Conservation (phyloP, 2,329 filamentous ascomycete genomes). For the Stagonosporopsis chrysanthemi region DNA sequence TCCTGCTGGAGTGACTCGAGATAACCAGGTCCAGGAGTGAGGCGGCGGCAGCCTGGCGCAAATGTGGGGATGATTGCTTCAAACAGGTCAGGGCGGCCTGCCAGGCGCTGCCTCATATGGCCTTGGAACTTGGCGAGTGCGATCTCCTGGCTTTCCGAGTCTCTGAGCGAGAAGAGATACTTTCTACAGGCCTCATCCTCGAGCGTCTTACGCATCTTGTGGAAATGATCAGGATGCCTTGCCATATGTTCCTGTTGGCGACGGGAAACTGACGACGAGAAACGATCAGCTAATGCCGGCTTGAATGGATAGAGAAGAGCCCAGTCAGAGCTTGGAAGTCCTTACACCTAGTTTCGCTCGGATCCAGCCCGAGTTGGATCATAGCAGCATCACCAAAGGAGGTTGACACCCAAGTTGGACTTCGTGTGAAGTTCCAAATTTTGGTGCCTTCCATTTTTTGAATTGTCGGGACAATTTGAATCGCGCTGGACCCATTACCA, state of each 20-base stretch:
- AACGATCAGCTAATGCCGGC: neutral
- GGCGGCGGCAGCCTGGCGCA: conserved; percentile 56
- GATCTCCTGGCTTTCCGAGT: neutral
- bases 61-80: conserved; percentile 53
- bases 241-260: conserved; percentile 1
- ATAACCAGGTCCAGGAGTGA: conserved; percentile 61
- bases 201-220: conserved; percentile 33
- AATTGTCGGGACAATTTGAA: conserved; percentile 52
- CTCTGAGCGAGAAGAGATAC: neutral
- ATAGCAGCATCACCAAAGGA: conserved; percentile 34
- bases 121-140: neutral
- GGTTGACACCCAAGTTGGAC: conserved; percentile 48
- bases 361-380: neutral
- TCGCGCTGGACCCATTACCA: conserved; percentile 48
- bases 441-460: conserved; percentile 45
- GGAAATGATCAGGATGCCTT: conserved; percentile 39
- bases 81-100: conserved; percentile 50
- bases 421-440: conserved; percentile 43
- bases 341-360: neutral
- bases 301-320: neutral
- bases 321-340: neutral
- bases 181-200: neutral
- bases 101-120: conserved; percentile 51
- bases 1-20: conserved; percentile 56
- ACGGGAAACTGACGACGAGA: neutral